Evolutionary conservation across 2,329 filamentous ascomycete species (phyloP), one percentile per base, ranked within the genome.

Genomic region (Fonsecaea erecta): DNA sequence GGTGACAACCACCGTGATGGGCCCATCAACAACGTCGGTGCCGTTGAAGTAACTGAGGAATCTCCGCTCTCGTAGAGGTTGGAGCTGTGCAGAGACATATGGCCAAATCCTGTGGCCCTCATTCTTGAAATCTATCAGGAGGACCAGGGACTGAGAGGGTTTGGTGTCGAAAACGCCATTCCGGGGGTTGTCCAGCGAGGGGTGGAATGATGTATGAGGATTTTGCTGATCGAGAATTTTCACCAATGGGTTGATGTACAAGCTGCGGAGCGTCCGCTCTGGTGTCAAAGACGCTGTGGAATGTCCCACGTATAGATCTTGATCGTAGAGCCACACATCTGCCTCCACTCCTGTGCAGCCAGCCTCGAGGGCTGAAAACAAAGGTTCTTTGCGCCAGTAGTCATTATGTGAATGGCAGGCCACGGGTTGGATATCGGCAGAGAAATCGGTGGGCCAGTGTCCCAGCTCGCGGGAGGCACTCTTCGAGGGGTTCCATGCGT

Each of bases 341-440:
- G 84, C 84, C 75, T 86, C 84, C 18, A 86, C 82, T 34, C 84
- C 78, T 12, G 81, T 80, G 71, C 84, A 86, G 51, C 84, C 84
- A 26, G 79, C 83, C 63, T 80, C 76, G 0, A 86, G 75, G 11
- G 84, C 84, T n/a, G 83, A 83, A 71, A 80, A 85, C 0, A 86
- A 77, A 0, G 84, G 84, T 0, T 84, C 77, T 1, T 76, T 77
- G 8, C 83, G 82, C 83, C 83, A 86, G 73, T 86, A 86, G 72
- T 86, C 84, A 70, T 86, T 86, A 70, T 86, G 84, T 2, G 83
- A 85, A 69, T 86, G 84, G 65, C 83, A 85, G 34, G 76, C 77
- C 12, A 83, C 79, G 0, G 84, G 83, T 1, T 75, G 72, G 34
- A 85, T 79, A 64, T 82, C 81, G 24, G 78, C 79, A 3, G 83